phyloP scores from a whole-genome alignment of 176 grass and related monocot genomes.

The Lolium multiflorum region DNA sequence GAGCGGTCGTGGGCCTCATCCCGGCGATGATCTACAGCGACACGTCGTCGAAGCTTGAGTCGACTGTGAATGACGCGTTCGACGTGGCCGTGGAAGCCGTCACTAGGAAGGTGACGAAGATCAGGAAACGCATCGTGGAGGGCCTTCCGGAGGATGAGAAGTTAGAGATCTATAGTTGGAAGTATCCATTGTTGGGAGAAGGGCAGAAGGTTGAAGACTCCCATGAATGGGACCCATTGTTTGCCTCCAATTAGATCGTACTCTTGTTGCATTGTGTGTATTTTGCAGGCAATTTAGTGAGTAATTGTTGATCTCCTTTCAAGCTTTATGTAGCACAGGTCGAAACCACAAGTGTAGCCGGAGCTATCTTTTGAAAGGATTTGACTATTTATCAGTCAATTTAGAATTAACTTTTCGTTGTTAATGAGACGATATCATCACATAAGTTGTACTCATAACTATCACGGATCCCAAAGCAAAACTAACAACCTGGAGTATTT shows the following conservation, averaged over 20 bases:
- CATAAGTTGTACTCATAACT: too few species aligned
- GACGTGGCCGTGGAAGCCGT: constrained; percentile 65
- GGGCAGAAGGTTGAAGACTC: constrained; percentile 48
- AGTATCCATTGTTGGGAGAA: constrained; percentile 56
- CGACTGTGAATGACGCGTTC: constrained; percentile 70
- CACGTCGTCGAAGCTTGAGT: constrained; percentile 54
- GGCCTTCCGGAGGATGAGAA: constrained; percentile 39
- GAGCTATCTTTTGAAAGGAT: too few species aligned
- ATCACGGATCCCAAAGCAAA: too few species aligned
- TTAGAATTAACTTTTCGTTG: too few species aligned
- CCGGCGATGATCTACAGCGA: constrained; percentile 65
- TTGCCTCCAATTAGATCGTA: constrained; percentile 37
- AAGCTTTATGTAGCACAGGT: not conserved
- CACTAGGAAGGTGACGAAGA: constrained; percentile 55
- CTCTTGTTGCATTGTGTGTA: not conserved
- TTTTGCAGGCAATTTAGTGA: not conserved
- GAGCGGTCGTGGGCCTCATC: constrained; percentile 55
- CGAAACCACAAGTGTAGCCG: too few species aligned
- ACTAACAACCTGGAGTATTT: too few species aligned
- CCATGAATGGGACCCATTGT: constrained; percentile 67
- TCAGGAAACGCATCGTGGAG: constrained; percentile 36
- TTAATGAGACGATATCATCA: too few species aligned
- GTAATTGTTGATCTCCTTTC: not conserved
- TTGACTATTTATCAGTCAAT: too few species aligned
- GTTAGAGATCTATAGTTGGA: constrained; percentile 63